These are phyloP conservation scores for Trypanosoma rangeli DNA, from an alignment of 208 protist genomes.

Conservation along the genomic window DNA sequence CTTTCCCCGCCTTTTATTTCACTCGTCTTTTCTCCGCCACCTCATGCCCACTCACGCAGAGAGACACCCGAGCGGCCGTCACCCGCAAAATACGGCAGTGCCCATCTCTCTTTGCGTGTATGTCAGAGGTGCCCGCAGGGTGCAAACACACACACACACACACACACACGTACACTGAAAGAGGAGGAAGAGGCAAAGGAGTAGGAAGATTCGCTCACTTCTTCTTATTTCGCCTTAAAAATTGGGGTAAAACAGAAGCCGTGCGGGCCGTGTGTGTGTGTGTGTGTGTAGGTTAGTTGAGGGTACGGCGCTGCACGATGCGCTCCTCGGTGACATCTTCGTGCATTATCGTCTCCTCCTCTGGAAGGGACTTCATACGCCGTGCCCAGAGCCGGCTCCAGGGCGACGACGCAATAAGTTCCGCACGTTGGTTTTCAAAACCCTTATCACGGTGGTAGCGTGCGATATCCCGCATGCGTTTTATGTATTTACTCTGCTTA, in stretches of 20 bases:
- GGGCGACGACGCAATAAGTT: constrained; percentile 61
- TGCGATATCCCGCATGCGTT: constrained; percentile 72
- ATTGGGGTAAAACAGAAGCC: constrained; percentile 7
- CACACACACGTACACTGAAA: no score
- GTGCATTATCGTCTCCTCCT: constrained; percentile 62
- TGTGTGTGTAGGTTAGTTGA: constrained; percentile 19
- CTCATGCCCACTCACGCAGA: no score
- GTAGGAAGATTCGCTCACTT: no score
- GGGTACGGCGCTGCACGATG: constrained; percentile 35
- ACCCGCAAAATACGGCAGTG: neutral
- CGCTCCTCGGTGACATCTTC: constrained; percentile 79
- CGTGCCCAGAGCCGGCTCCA: constrained; percentile 72
- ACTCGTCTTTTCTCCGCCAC: no score
- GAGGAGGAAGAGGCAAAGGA: no score
- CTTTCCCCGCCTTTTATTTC: no score
- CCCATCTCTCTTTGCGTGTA: neutral
- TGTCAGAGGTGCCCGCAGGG: no score
- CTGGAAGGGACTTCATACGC: constrained; percentile 65
- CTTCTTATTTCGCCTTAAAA: neutral
- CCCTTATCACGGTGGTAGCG: constrained; percentile 49
- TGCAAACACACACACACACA: no score
- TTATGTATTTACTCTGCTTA: constrained; percentile 71
- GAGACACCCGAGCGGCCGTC: neutral
- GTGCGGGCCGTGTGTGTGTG: neutral
- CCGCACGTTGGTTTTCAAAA: constrained; percentile 46